Evolutionary conservation across 805 yeast species (phyloP), one percentile per base, ranked within the genome.

Genomic region (Metschnikowia gelsemii): DNA sequence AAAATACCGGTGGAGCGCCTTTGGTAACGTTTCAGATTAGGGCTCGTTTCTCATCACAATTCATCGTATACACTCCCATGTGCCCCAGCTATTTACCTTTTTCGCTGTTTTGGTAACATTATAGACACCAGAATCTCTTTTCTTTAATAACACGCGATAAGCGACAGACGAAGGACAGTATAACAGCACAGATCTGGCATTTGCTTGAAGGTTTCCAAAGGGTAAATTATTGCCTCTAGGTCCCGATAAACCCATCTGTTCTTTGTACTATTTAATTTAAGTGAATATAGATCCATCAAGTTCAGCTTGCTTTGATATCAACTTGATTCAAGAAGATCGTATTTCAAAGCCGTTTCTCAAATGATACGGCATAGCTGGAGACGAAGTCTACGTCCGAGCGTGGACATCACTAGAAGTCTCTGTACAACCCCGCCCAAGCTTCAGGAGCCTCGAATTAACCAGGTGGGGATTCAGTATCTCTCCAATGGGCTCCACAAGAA

Each of bases 391-490:
- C 32, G 25, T 11, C 39, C 31, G 12, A 23, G 14, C 12, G 14
- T 8, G 22, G 16, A 32, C 3, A 14, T 13, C 12, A 20, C n/a
- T 16, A 23, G 44, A 20, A 9, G 32, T 3, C 32, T 40, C 8
- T 21, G 8, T 16, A 25, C 40, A 12, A 18, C 37, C 29, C 25
- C 33, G 8, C 36, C 16, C 24, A 35, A 35, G 32, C 35, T 30
- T 9, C 46, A 76, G 53, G 49, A 55, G 35, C 86, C 84, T 6
- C 60, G 88, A 25, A 63, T 84, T 22, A 87, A 86, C 57, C 83
- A 83, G 14, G 84, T 85, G 6, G 95, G 95, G 0, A 84, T 87
- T 20, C 96, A 88, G 56, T 84, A 86, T 50, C 64, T 87, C 16
- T 79, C 93, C 0, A 61, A 65, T 3, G 65, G 67, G 0, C 58